Percentiles rank a stretch among this genome's conserved stretches.
Conservation (phyloP, 352 stramenopile genomes). For the Phytophthora foliorum region DNA sequence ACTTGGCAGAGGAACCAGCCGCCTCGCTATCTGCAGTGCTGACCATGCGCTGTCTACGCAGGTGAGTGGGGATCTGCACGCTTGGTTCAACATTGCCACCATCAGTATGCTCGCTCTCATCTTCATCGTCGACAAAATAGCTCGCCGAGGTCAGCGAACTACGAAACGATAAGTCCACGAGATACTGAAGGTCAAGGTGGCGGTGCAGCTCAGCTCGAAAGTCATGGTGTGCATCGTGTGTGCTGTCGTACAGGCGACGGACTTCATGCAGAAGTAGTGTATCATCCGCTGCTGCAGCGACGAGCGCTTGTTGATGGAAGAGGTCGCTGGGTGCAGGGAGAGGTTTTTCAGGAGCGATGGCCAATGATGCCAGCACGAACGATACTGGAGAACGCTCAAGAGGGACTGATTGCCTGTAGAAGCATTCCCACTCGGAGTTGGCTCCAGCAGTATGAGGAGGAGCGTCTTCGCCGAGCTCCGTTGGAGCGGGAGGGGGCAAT, state of each 20-base stretch:
- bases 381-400: conserved; percentile 76
- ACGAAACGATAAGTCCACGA: conserved; percentile 76
- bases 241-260: conserved; percentile 70
- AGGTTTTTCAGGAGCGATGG: conserved; percentile 55
- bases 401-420: conserved; percentile 66
- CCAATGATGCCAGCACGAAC: conserved; percentile 70
- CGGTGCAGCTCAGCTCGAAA: conserved; percentile 68
- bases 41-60: conserved; percentile 27
- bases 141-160: conserved; percentile 71
- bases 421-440: conserved; percentile 60
- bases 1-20: conserved; percentile 43
- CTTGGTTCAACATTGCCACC: conserved; percentile 41
- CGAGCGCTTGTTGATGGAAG: conserved; percentile 66
- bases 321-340: conserved; percentile 67
- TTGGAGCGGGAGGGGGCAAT: conserved; percentile 19
- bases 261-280: conserved; percentile 73
- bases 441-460: not conserved
- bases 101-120: conserved; percentile 30
- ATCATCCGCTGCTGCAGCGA: conserved; percentile 55
- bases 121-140: conserved; percentile 66
- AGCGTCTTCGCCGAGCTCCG: conserved; percentile 2
- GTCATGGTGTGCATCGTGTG: conserved; percentile 65
- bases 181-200: conserved; percentile 68
- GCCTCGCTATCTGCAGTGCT: conserved; percentile 28
- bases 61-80: conserved; percentile 51